Evolutionary conservation across 2,329 filamentous ascomycete genomes (phyloP), one percentile per base, ranked within the genome.

Genomic region (Graphilbum ipis-grandicollis): DNA sequence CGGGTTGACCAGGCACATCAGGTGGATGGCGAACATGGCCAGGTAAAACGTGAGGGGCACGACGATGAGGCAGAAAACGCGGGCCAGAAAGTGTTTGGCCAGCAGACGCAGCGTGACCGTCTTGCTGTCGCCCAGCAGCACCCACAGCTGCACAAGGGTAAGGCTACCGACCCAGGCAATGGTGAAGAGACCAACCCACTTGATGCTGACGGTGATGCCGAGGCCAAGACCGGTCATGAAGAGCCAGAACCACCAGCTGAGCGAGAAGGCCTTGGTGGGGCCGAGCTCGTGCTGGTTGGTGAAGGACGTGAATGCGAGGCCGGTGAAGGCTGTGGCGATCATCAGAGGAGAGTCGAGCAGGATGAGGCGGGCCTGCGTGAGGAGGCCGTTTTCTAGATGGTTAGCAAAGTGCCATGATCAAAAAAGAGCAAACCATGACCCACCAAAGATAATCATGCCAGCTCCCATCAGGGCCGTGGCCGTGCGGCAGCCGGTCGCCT

Each of bases 191-290:
- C 90, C 90, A 52, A 98, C 90, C 90, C 90, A 98, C 65, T 98
- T 98, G 51, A 96, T 86, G 61, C 88, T 96, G 43, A 78, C 73
- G 8, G 90, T 96, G 35, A 88, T 78, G 43, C 90, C 90, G 35
- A 98, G 66, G 28, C 79, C 81, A 31, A 98, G 62, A 48, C 90
- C 90, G 32, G 82, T 92, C 53, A 83, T 75, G 39, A 70, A 68
- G 38, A 98, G 70, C 88, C 90, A 98, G 62, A 96, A 94, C 90
- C 90, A 98, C 90, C 90, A 98, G 50, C 75, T 78, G 9, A 80
- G 71, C 46, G 76, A 66, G 62, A 98, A 98, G 17, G 90, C 88
- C 58, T 85, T 81, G 14, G 72, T 65, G 9, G 86, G 86, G 17
- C 90, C 90, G 48, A 85, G 78, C 55, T 98, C 90, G 50, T 98